Evolutionary conservation across 2,329 filamentous ascomycete species (phyloP).

Genomic region (Sarocladiaceae sp.): DNA sequence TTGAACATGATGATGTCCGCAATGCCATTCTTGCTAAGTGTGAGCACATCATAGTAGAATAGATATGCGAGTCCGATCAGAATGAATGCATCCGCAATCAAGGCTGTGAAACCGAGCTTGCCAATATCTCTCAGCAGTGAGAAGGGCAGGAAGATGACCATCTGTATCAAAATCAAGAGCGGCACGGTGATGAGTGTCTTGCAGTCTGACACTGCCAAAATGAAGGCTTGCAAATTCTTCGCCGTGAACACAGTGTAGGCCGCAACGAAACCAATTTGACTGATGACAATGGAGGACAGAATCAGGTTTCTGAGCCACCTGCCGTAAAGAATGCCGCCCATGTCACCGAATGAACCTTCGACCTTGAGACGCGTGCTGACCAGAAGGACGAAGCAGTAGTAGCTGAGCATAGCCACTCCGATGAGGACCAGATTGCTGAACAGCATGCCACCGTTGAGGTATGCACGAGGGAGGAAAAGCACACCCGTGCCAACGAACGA

Average conservation of each 20-base stretch:
- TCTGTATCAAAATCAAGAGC: slow-evolving; percentile 88
- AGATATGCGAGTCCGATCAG: slow-evolving; percentile 87
- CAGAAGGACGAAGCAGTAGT: slow-evolving; percentile 95
- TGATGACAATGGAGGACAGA: slow-evolving; percentile 86
- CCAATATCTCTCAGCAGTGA: slow-evolving; percentile 94
- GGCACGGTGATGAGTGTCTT: slow-evolving; percentile 80
- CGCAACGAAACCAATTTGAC: slow-evolving; percentile 90
- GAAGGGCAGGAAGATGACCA: slow-evolving; percentile 91
- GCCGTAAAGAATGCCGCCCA: slow-evolving; percentile 88
- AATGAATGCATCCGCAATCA: slow-evolving; percentile 93
- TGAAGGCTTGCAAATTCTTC: slow-evolving; percentile 92
- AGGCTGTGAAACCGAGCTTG: slow-evolving; percentile 91
- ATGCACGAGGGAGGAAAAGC: slow-evolving; percentile 86
- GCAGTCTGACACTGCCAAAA: slow-evolving; percentile 87
- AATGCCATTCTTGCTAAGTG: slow-evolving; percentile 70
- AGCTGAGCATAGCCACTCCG: slow-evolving; percentile 78
- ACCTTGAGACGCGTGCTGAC: slow-evolving; percentile 82
- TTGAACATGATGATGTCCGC: slow-evolving; percentile 92
- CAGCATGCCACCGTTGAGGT: slow-evolving; percentile 93
- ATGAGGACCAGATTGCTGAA: slow-evolving; percentile 94
- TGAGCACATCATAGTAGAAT: slow-evolving; percentile 91
- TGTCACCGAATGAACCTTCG: slow-evolving; percentile 95
- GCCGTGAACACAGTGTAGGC: slow-evolving; percentile 97
- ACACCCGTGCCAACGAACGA: slow-evolving; percentile 98
- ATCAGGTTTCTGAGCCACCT: slow-evolving; percentile 86